Conservation (phyloP, 345 rosid species). For the Fremontodendron californicum region DNA sequence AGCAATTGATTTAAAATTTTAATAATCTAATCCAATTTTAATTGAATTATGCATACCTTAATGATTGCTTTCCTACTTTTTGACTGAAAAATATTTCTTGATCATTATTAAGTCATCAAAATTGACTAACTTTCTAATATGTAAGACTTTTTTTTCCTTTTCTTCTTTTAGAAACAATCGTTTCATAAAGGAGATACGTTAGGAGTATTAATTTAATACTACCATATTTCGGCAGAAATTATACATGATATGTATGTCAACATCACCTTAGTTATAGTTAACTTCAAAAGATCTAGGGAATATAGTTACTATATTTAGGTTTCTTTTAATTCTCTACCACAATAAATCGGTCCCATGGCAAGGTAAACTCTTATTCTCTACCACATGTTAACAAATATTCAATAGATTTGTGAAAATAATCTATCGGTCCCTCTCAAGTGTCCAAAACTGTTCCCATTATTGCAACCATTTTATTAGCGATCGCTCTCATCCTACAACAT, state of each 20-base stretch:
- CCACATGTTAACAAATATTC: background rate
- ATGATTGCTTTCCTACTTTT: slow-evolving; percentile 22
- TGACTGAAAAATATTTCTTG: slow-evolving; percentile 18
- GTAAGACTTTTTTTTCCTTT: slow-evolving; percentile 3
- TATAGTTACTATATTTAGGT: background rate
- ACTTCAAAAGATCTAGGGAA: background rate
- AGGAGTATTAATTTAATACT: background rate
- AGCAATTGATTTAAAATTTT: background rate
- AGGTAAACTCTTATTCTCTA: too few relatives aligned
- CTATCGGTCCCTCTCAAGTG: slow-evolving; percentile 10
- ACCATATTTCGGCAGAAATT: background rate
- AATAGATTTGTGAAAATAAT: background rate
- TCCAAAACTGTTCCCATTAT: background rate
- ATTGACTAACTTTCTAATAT: slow-evolving; percentile 18
- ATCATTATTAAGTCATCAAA: slow-evolving; percentile 21
- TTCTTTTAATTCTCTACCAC: background rate
- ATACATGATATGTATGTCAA: background rate
- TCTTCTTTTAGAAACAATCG: slow-evolving; percentile 1
- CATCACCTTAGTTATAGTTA: background rate
- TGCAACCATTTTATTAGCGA: background rate
- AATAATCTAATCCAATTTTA: background rate
- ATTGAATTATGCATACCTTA: background rate
- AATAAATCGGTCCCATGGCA: too few relatives aligned
- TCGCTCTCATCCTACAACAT: slow-evolving; percentile 2
- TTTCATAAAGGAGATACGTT: background rate